Conservation (phyloP, 169 alveolate genomes). For the Sarcocystis neurona region DNA sequence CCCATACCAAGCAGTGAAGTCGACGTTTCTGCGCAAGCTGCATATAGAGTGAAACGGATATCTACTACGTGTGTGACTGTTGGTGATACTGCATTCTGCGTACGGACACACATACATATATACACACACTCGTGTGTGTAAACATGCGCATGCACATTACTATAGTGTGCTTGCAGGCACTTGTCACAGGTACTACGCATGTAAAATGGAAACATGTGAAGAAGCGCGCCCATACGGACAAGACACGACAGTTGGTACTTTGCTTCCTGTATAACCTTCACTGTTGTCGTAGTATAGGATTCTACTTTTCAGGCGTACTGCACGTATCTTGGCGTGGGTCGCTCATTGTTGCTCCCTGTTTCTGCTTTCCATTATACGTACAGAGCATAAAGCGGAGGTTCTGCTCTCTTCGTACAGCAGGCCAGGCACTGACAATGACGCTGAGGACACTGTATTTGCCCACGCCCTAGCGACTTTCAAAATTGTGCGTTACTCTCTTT, state of each 20-base stretch:
- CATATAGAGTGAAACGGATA: too few species aligned
- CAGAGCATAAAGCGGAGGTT: constrained; percentile 22
- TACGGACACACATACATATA: too few species aligned
- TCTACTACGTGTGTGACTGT: too few species aligned
- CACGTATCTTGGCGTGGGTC: background rate
- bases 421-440: background rate
- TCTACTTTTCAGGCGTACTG: background rate
- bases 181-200: background rate
- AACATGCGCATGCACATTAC: too few species aligned
- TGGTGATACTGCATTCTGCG: too few species aligned
- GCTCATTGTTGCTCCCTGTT: background rate
- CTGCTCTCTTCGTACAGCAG: constrained; percentile 12
- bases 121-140: too few species aligned
- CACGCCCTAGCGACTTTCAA: background rate
- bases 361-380: background rate
- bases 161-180: background rate
- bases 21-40: too few species aligned
- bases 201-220: background rate
- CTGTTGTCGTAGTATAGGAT: background rate
- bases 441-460: background rate
- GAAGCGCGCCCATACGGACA: background rate
- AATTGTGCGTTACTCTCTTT: background rate
- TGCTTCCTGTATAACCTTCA: background rate
- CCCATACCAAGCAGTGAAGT: too few species aligned
- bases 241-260: background rate